Evolutionary conservation across 768 basidiomycete genomes (phyloP), one percentile per base, ranked within the genome.

Genomic region (Mycena alexandri): DNA sequence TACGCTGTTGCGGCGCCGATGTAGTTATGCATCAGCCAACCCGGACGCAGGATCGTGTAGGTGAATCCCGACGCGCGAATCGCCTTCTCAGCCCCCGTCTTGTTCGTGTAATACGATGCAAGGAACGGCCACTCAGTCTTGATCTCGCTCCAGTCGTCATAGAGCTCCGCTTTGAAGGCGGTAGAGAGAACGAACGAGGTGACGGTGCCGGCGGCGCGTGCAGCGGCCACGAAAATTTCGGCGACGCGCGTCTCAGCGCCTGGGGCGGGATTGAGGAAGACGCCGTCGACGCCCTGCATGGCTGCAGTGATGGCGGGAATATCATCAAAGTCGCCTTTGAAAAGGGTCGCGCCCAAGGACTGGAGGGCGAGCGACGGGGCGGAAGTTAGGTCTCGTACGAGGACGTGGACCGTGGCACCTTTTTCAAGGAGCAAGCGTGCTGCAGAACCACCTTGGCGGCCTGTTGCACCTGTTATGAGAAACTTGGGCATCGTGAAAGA

Each of bases 31-130:
- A 62, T 62, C n/a, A 70, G 42, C 63, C 58, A 65, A 22, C 59
- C 68, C 12, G 68, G 68, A 41, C 68, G 64, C 41, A 70, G 53
- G 42, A 70, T 54, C 21, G 64, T 65, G 55, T 61, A 70, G 19
- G 56, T 33, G 60, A 70, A 62, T n/a, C 68, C 68, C 48, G 68
- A 65, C 48, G 46, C 60, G 34, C 68, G 64, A 14, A 70, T 34
- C 42, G 58, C 68, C 19, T 25, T 29, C 48, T 70, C 68, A 22
- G 13, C 68, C 22, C 58, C 59, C 7, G 68, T 46, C 47, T 70
- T 70, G 58, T 63, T 70, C 21, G 3, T 17, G 68, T 36, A 65
- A 64, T 70, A 70, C 29, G 19, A 38, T 21, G 52, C 22, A 17
- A 69, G 53, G 54, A 69, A 69, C 12, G 63, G 63, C 21, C 34